Conservation (phyloP, 768 basidiomycete genomes). For the Suillus luteus region DNA sequence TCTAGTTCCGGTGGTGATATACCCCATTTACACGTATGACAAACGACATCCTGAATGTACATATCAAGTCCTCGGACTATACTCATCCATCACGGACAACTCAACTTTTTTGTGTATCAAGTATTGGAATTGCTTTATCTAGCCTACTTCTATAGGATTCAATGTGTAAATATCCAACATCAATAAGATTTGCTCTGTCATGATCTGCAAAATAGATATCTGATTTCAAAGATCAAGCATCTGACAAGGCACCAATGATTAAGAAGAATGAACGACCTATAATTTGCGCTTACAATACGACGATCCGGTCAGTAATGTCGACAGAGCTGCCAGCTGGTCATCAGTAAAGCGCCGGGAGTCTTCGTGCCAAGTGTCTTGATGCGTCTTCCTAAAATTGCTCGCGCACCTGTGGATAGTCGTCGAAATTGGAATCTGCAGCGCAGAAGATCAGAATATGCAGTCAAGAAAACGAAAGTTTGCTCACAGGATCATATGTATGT, state of each 20-base stretch:
- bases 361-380: conserved; percentile 89
- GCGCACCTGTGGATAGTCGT: conserved; percentile 82
- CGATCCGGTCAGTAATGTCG: conserved; percentile 83
- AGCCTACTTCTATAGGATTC: background rate
- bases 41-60: background rate
- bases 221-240: conserved; percentile 11
- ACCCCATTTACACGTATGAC: conserved; percentile 41
- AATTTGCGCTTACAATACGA: conserved; percentile 64
- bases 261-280: conserved; percentile 19
- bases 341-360: conserved; percentile 85
- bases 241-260: background rate
- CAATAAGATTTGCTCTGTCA: background rate
- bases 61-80: conserved; percentile 5
- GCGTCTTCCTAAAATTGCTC: conserved; percentile 77
- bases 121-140: background rate
- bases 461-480: background rate
- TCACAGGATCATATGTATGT: conserved; percentile 83
- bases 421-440: conserved; percentile 72
- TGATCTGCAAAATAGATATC: conserved; percentile 6
- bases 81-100: background rate
- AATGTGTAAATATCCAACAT: background rate
- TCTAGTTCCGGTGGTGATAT: conserved; percentile 37
- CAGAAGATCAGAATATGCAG: conserved; percentile 15
- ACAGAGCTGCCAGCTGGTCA: conserved; percentile 79
- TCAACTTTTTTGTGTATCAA: background rate